Percentiles rank a stretch among this genome's conserved stretches.
Conservation (phyloP, 192 early-diverging fungal species). For the Coemansia sp. region DNA sequence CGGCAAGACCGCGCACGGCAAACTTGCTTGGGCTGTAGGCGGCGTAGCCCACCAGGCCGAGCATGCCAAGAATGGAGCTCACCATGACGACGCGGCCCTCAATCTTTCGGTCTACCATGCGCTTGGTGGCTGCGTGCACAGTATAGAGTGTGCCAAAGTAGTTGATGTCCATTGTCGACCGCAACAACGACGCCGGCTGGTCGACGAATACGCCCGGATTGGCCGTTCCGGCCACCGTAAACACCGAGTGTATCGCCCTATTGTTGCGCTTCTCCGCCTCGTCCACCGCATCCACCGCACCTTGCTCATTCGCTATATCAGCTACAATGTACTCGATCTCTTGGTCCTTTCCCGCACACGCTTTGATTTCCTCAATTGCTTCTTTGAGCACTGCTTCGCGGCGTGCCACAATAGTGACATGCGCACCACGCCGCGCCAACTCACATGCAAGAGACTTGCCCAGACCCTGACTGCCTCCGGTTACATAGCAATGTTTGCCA, state of each 20-base stretch:
- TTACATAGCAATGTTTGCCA: slow-evolving; percentile 69
- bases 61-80: slow-evolving; percentile 64
- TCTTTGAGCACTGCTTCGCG: slow-evolving; percentile 44
- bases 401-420: slow-evolving; percentile 68
- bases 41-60: slow-evolving; percentile 68
- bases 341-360: slow-evolving; percentile 29
- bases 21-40: slow-evolving; percentile 71
- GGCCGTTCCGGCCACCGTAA: slow-evolving; percentile 36
- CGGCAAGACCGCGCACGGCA: slow-evolving; percentile 71
- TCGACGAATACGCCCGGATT: slow-evolving; percentile 70
- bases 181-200: slow-evolving; percentile 57
- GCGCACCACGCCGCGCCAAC: slow-evolving; percentile 65
- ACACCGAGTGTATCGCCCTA: slow-evolving; percentile 55
- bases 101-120: slow-evolving; percentile 59
- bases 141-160: slow-evolving; percentile 66
- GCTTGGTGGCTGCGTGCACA: slow-evolving; percentile 62
- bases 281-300: slow-evolving; percentile 57
- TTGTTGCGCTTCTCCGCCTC: slow-evolving; percentile 57
- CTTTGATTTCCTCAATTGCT: slow-evolving; percentile 62
- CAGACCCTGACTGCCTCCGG: slow-evolving; percentile 74
- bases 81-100: slow-evolving; percentile 70
- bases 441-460: slow-evolving; percentile 65
- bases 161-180: slow-evolving; percentile 61
- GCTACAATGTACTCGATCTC: slow-evolving; percentile 58
- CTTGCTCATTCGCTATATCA: slow-evolving; percentile 59